phyloP scores from a whole-genome alignment of 1,284 basidiomycete species.

The Puccinia coronata region DNA sequence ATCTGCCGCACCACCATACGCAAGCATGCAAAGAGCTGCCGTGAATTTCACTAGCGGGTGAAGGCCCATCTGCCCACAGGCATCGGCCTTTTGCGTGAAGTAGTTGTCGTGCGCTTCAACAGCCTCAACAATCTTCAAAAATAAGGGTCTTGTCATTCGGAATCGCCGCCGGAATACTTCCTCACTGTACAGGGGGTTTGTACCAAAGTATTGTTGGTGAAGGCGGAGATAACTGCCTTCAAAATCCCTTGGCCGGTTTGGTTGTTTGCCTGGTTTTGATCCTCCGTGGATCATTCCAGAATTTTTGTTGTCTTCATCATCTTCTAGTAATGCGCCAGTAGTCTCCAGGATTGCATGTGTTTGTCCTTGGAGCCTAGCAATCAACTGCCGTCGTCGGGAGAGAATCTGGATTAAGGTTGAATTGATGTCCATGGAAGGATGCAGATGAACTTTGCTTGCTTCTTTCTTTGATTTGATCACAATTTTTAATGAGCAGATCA shows the following conservation, averaged over 20 bases:
- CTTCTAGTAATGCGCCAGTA: neutral
- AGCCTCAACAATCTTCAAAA: too few relatives aligned
- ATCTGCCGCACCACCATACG: neutral
- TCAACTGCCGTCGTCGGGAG: too few relatives aligned
- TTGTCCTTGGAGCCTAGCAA: neutral
- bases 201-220: slow-evolving; percentile 14
- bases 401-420: too few relatives aligned
- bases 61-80: too few relatives aligned
- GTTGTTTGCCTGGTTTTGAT: too few relatives aligned
- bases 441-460: too few relatives aligned
- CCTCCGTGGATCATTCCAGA: neutral
- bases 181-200: neutral
- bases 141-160: slow-evolving; percentile 10
- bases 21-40: slow-evolving; percentile 1
- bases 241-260: neutral
- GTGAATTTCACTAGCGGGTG: slow-evolving; percentile 3
- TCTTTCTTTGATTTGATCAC: too few relatives aligned
- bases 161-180: slow-evolving; percentile 15
- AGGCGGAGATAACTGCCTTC: slow-evolving; percentile 7
- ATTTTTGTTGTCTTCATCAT: neutral
- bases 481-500: too few relatives aligned
- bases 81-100: too few relatives aligned
- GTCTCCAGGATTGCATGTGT: neutral
- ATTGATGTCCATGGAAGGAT: neutral
- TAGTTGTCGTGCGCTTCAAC: too few relatives aligned